Percentiles rank a stretch among this genome's conserved stretches.
These are phyloP conservation scores for Skeletonema costatum DNA, from an alignment of 108 stramenopile genomes.

Conservation along the genomic window DNA sequence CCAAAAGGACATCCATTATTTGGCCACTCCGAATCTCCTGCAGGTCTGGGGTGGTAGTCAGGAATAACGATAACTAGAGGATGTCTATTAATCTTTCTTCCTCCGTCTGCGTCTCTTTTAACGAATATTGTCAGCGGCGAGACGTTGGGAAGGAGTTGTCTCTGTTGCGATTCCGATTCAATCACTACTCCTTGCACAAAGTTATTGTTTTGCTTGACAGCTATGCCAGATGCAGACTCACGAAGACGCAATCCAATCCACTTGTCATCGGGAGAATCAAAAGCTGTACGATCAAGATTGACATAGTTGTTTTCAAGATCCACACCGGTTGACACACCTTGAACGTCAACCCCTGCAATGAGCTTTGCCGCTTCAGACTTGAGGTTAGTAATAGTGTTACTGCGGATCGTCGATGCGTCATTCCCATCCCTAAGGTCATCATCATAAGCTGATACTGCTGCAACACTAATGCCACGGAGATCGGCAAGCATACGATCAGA, in stretches of 20 bases:
- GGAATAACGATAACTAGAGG: too few relatives aligned
- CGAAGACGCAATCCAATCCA: slow-evolving; percentile 14
- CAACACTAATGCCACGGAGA: slow-evolving; percentile 7
- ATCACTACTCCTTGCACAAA: not conserved
- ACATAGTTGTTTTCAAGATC: slow-evolving; percentile 5
- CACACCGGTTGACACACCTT: not conserved
- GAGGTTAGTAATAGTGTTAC: slow-evolving; percentile 3
- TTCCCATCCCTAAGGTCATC: not conserved
- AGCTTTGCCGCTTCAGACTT: slow-evolving; percentile 1
- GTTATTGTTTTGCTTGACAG: not conserved
- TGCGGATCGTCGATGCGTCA: not conserved
- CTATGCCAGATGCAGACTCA: not conserved
- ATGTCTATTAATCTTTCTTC: too few relatives aligned
- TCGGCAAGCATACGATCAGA: not conserved
- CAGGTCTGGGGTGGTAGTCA: not conserved
- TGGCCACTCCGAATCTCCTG: not conserved
- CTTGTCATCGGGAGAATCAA: not conserved
- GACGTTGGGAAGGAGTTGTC: too few relatives aligned
- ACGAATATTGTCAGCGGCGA: too few relatives aligned
- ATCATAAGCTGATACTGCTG: slow-evolving; percentile 9
- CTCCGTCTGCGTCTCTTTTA: too few relatives aligned
- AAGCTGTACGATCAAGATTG: not conserved
- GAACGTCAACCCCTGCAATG: slow-evolving; percentile 11
- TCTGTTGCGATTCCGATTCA: not conserved
- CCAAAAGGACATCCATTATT: slow-evolving; percentile 3